phyloP scores from a whole-genome alignment of 108 stramenopile genomes.

The Parietichytrium sp. region DNA sequence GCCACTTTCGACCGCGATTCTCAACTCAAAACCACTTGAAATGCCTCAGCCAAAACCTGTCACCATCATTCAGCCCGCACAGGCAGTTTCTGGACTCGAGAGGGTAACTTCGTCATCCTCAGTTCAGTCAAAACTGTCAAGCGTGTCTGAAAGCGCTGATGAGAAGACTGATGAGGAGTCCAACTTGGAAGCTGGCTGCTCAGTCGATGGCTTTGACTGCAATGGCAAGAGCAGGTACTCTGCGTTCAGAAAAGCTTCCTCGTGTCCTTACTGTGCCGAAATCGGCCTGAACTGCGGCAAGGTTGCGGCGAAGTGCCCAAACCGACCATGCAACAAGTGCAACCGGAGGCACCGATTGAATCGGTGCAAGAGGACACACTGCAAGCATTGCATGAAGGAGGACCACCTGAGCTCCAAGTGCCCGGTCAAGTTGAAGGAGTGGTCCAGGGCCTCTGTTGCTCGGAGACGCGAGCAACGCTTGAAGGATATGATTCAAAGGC shows the following conservation, averaged over 20 bases:
- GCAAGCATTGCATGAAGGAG: slow-evolving; percentile 34
- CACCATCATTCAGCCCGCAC: no score
- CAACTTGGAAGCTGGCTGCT: no score
- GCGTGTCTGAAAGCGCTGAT: no score
- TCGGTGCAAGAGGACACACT: slow-evolving; percentile 2
- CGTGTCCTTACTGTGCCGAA: neutral
- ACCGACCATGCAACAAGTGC: slow-evolving; percentile 32
- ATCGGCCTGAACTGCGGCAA: slow-evolving; percentile 30
- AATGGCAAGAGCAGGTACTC: neutral
- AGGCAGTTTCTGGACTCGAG: no score
- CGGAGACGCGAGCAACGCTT: slow-evolving; percentile 19
- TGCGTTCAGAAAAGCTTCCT: neutral
- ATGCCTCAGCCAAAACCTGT: no score
- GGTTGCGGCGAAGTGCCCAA: slow-evolving; percentile 32
- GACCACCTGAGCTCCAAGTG: slow-evolving; percentile 39
- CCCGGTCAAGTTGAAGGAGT: slow-evolving; percentile 32
- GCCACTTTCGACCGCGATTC: no score
- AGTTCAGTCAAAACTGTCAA: no score
- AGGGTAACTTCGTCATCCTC: no score
- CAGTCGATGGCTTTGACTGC: no score
- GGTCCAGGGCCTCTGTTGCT: slow-evolving; percentile 30
- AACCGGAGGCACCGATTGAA: neutral
- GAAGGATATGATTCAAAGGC: no score
- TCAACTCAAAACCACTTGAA: no score
- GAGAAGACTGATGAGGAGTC: no score